Evolutionary conservation across 371 early-diverging fungal species (phyloP).

Genomic region (Mortierella sp.): DNA sequence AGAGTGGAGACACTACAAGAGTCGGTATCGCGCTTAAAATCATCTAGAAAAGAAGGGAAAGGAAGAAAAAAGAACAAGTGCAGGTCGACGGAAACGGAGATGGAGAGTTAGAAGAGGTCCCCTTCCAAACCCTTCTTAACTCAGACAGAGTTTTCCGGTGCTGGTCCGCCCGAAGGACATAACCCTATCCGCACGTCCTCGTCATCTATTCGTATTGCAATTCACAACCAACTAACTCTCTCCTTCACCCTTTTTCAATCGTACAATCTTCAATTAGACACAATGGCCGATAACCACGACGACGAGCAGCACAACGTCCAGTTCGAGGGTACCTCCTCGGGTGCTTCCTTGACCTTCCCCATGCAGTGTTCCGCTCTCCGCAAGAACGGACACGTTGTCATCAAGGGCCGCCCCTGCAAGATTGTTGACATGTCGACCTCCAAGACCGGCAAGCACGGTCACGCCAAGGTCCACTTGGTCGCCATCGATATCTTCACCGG

Average conservation of each 20-base stretch:
- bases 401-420: slow-evolving; percentile 99
- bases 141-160: background rate
- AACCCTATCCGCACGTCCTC: background rate
- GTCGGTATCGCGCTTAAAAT: background rate
- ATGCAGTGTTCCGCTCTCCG: slow-evolving; percentile 99
- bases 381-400: slow-evolving; percentile 97
- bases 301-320: slow-evolving; percentile 77
- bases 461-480: slow-evolving; percentile 98
- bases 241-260: background rate
- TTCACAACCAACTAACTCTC: slow-evolving; percentile 5
- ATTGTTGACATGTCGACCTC: slow-evolving; percentile 97
- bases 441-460: slow-evolving; percentile 99
- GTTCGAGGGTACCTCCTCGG: slow-evolving; percentile 82
- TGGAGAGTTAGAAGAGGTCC: background rate
- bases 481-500: slow-evolving; percentile 97
- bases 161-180: slow-evolving; percentile 7
- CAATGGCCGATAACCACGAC: slow-evolving; percentile 61
- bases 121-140: slow-evolving; percentile 7
- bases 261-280: slow-evolving; percentile 15
- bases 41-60: background rate
- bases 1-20: background rate
- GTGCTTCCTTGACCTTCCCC: slow-evolving; percentile 96
- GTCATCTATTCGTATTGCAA: background rate
- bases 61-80: slow-evolving; percentile 3
- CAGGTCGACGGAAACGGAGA: background rate